phyloP scores from a whole-genome alignment of 2,329 filamentous ascomycete genomes.

The Pseudogymnoascus sp. region DNA sequence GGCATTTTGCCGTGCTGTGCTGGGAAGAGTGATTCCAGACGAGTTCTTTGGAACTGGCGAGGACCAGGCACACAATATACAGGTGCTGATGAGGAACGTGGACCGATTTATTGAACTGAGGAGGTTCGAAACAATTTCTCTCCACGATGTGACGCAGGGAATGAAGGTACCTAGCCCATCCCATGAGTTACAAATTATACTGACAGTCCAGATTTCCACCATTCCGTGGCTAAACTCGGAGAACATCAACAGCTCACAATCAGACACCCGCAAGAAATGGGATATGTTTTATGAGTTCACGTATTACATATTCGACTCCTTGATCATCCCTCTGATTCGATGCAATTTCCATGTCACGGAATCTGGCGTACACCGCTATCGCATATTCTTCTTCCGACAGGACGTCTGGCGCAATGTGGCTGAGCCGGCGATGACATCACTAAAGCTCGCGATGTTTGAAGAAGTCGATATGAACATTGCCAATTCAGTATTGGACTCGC shows the following conservation, averaged over 20 bases:
- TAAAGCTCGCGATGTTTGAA: slow-evolving; percentile 72
- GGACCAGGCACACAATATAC: slow-evolving; percentile 51
- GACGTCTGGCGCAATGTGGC: slow-evolving; percentile 78
- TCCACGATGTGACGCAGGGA: slow-evolving; percentile 71
- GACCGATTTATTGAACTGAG: slow-evolving; percentile 70
- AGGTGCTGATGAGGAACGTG: slow-evolving; percentile 57
- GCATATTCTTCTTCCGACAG: slow-evolving; percentile 88
- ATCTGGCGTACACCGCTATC: slow-evolving; percentile 70
- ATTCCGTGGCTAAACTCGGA: slow-evolving; percentile 63
- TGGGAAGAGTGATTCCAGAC: slow-evolving; percentile 65
- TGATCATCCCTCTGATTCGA: slow-evolving; percentile 78
- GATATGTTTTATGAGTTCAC: slow-evolving; percentile 80
- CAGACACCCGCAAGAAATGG: slow-evolving; percentile 66
- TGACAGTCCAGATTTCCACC: slow-evolving; percentile 47
- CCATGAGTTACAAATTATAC: background rate
- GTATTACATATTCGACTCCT: slow-evolving; percentile 88
- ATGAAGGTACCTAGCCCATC: slow-evolving; percentile 54
- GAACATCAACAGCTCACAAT: slow-evolving; percentile 53
- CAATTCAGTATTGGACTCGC: slow-evolving; percentile 49
- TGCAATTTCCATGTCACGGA: slow-evolving; percentile 94
- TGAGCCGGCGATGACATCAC: slow-evolving; percentile 59
- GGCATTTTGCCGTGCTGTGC: slow-evolving; percentile 73
- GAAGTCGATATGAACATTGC: slow-evolving; percentile 58
- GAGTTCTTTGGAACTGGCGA: slow-evolving; percentile 63
- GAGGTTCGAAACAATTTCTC: slow-evolving; percentile 70